These are phyloP conservation scores for Ogataea wickerhamii DNA, from an alignment of 805 yeast species.

Conservation along the genomic window DNA sequence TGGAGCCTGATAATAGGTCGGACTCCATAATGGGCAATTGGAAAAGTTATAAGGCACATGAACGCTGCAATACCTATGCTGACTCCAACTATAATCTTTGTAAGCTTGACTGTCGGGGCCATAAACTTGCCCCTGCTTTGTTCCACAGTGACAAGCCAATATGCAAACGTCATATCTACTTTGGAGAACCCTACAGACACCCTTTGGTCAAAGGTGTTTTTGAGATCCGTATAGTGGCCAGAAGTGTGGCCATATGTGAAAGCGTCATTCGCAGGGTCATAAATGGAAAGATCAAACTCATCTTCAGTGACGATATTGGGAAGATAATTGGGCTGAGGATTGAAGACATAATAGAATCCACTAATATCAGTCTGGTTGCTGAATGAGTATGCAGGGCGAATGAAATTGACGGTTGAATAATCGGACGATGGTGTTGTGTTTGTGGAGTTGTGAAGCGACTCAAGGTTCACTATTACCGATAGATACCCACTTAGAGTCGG, in stretches of 20 bases:
- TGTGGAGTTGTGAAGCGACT: slow-evolving; percentile 37
- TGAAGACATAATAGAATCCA: slow-evolving; percentile 42
- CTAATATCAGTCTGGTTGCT: slow-evolving; percentile 25
- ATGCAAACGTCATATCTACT: slow-evolving; percentile 39
- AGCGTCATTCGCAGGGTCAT: slow-evolving; percentile 24
- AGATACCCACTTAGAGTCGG: slow-evolving; percentile 68
- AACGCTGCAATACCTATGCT: slow-evolving; percentile 75
- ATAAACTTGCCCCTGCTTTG: slow-evolving; percentile 58
- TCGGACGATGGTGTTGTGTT: slow-evolving; percentile 42
- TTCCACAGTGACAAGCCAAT: slow-evolving; percentile 75
- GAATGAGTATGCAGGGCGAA: slow-evolving; percentile 21
- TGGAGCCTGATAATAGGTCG: slow-evolving; percentile 76
- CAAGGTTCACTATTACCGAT: slow-evolving; percentile 53
- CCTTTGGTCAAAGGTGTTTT: slow-evolving; percentile 32
- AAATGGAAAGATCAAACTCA: slow-evolving; percentile 10
- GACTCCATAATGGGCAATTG: slow-evolving; percentile 80
- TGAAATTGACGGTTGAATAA: slow-evolving; percentile 26
- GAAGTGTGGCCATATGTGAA: slow-evolving; percentile 23
- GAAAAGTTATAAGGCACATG: slow-evolving; percentile 73
- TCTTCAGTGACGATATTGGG: not conserved
- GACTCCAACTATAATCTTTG: slow-evolving; percentile 70
- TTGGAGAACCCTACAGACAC: slow-evolving; percentile 59
- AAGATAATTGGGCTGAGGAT: slow-evolving; percentile 29
- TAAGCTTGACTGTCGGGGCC: slow-evolving; percentile 56
- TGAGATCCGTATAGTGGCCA: slow-evolving; percentile 41